Conservation (phyloP, 257 asterid genomes). For the Solanum neorickii region DNA sequence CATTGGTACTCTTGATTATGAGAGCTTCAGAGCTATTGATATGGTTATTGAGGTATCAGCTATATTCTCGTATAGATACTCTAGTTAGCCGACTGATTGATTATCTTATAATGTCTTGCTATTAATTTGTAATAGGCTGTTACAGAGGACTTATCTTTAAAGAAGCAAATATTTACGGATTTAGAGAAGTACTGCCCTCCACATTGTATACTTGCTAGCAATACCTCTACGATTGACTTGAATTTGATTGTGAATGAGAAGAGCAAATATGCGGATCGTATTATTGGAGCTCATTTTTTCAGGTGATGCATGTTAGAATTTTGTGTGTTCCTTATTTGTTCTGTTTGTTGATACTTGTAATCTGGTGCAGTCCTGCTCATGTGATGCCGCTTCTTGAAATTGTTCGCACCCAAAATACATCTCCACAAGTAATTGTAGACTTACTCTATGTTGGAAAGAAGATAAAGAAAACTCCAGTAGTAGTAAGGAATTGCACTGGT, state of each 20-base stretch:
- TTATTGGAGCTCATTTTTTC: slow-evolving; percentile 95
- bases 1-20: slow-evolving; percentile 80
- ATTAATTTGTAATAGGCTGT: slow-evolving; percentile 50
- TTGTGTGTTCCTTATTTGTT: not conserved
- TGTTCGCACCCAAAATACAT: slow-evolving; percentile 78
- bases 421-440: slow-evolving; percentile 82
- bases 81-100: not conserved
- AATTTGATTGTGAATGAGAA: slow-evolving; percentile 61
- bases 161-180: slow-evolving; percentile 84
- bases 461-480: slow-evolving; percentile 88
- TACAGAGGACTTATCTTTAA: slow-evolving; percentile 71
- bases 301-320: slow-evolving; percentile 32
- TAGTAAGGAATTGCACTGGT: slow-evolving; percentile 95
- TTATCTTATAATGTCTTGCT: not conserved
- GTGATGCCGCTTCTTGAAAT: slow-evolving; percentile 97
- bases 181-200: slow-evolving; percentile 79
- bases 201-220: slow-evolving; percentile 88
- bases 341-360: not conserved
- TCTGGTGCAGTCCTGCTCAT: slow-evolving; percentile 81
- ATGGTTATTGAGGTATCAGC: slow-evolving; percentile 87
- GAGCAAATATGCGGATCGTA: slow-evolving; percentile 73
- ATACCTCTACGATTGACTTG: slow-evolving; percentile 88
- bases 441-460: slow-evolving; percentile 78
- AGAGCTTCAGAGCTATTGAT: slow-evolving; percentile 81
- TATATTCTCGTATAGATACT: not conserved